Base-by-base conservation (phyloP, 1,139 yeast genomes). In the Pichia sp. region DNA sequence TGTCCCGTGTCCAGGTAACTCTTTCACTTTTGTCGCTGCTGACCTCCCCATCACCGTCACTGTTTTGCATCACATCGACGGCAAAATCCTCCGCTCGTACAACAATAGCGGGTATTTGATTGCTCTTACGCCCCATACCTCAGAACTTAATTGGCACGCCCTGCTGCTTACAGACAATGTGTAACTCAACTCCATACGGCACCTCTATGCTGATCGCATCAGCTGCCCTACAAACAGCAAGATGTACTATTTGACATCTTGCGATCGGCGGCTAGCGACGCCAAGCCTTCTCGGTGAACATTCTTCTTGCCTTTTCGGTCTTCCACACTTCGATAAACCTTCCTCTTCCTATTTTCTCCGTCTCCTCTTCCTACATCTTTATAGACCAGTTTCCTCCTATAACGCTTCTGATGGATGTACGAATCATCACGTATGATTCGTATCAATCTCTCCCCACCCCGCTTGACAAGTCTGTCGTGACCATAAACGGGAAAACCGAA, bases 361-460 rank as follows among this genome's bases (percentile, higher is more conserved):
- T 31, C 4, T 3, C 34, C 11, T 31, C 34, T 31, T 19, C 3
- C 23, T 19, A 19, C 23, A 19, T 19, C 23, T 19, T 3, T 19
- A 2, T 2, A 19, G 2, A 19, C 23, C 11, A 11, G 11, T 31
- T 11, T 31, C 8, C 34, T 31, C 34, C 8, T 31, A 31, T 8
- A 31, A 11, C 34, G 5, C 2, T 15, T 40, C 19, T 34, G 19
- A 53, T 51, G 56, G 57, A 64, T 47, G 59, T 82, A 10, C 87
- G 83, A 62, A 75, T 84, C 44, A 75, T 80, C 57, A 77, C 78
- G 46, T 81, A 78, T 61, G 97, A 90, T 67, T 73, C 81, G 16
- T 90, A 88, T 66, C 89, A 82, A 66, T 56, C 72, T 2, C 53
- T 65, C 3, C 83, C 85, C 0, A 64, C 78, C 0, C 53, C 66